Base-by-base conservation (phyloP, 2,329 filamentous ascomycete genomes). In the Monosporascus cannonballus region DNA sequence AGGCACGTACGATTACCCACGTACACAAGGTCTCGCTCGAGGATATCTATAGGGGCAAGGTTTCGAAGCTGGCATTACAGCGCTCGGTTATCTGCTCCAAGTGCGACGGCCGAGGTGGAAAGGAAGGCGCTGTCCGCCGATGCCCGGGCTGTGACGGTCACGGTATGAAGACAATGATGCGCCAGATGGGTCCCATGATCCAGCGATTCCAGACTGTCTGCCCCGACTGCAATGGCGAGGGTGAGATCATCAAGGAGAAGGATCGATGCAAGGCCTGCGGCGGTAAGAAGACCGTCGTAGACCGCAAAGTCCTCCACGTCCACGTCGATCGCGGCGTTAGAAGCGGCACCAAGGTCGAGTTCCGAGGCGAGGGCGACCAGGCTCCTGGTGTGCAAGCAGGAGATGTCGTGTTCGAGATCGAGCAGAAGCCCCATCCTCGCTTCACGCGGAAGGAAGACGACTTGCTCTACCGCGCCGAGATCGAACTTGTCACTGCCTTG, bases 111-210 rank as follows among this genome's bases (percentile, higher is more conserved):
- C 85, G 91, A 55, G 94, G 94, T 67, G 94, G 94, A 61, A 99
- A 99, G 79, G 93, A 97, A 60, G 94, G 94, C 59, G 90, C 94
- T n/a, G 93, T 97, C 60, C 93, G 92, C 77, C 89, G 88, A 66
- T 99, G 94, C 74, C 69, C 83, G 41, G 89, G 90, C 67, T 99
- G 94, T 72, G 90, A 96, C 66, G 94, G 94, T 61, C 84, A 88
- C 59, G 94, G 94, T 73, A 96, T 96, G 89, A 97, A 97, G 87
- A 96, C 90, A 41, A 97, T 99, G 93, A 96, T 99, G 94, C 89
- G 95, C 70, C 94, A 99, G 76, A 97, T 99, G 92, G 94, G 94
- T 49, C 94, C 94, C 55, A 99, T 99, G 94, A 97, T 99, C 64
- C 95, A 99, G 77, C 90, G 94, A 54, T 99, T 99, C 85, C 94